Evolutionary conservation across 257 asterid genomes (phyloP).

Genomic region (Solanum sparsipilum): DNA sequence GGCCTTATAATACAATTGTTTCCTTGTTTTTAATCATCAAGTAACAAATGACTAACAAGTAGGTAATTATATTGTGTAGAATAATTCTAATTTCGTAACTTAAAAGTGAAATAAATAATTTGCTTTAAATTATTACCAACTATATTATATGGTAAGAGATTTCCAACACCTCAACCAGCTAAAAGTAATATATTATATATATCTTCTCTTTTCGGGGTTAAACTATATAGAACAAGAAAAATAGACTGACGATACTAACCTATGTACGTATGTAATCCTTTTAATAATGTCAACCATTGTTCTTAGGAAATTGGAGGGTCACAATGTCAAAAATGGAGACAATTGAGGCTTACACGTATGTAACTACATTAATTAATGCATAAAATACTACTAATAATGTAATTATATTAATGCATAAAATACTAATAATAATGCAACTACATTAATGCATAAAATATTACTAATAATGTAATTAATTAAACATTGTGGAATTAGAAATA

Average conservation of each 20-base stretch:
- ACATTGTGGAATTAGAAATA: neutral
- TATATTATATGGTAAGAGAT: neutral
- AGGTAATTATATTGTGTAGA: neutral
- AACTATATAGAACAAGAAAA: neutral
- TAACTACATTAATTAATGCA: neutral
- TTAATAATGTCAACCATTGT: neutral
- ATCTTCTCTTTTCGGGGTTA: neutral
- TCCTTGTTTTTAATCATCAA: neutral
- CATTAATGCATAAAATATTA: neutral
- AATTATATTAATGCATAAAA: neutral
- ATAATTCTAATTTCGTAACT: neutral
- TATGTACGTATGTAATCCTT: neutral
- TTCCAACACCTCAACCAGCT: neutral
- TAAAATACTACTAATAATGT: neutral
- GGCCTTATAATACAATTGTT: neutral
- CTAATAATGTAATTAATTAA: neutral
- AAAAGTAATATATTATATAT: neutral
- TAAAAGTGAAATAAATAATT: neutral
- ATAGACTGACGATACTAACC: neutral
- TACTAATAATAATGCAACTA: neutral
- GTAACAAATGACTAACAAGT: neutral
- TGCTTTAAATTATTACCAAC: neutral
- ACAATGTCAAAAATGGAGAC: neutral
- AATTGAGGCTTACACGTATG: neutral
- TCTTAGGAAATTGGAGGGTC: neutral